Conservation (phyloP, 177 flowering plant genomes). For the Vitis hybrid region DNA sequence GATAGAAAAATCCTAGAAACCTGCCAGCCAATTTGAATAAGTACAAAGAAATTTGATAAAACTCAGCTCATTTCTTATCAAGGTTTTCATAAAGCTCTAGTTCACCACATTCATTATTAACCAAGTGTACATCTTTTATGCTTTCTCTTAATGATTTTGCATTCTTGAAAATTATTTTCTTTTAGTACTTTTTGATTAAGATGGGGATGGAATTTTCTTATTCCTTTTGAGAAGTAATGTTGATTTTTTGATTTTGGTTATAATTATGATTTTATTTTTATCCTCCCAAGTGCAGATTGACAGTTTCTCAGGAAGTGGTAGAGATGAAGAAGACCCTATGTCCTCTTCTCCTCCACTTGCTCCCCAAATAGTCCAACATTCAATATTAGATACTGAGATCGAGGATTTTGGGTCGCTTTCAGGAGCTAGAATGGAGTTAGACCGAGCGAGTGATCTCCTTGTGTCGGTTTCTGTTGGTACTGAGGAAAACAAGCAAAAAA, state of each 20-base stretch:
- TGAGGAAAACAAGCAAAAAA: slow-evolving; percentile 16
- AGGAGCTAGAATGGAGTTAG: background rate
- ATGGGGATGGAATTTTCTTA: too few relatives aligned
- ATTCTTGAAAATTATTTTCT: background rate
- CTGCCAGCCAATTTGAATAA: too few relatives aligned
- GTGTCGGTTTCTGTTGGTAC: slow-evolving; percentile 23
- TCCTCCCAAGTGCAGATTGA: background rate
- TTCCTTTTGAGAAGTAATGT: too few relatives aligned
- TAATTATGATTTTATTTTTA: background rate
- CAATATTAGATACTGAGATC: background rate
- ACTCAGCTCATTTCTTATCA: too few relatives aligned
- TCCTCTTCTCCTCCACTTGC: background rate
- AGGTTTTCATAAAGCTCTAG: too few relatives aligned
- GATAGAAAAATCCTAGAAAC: too few relatives aligned
- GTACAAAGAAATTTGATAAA: too few relatives aligned
- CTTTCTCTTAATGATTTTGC: background rate
- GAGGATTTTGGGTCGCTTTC: slow-evolving; percentile 3
- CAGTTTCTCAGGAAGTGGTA: background rate
- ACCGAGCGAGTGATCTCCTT: slow-evolving; percentile 36
- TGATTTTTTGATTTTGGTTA: too few relatives aligned
- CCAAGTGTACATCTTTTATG: too few relatives aligned
- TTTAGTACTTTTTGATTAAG: too few relatives aligned
- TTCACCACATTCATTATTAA: too few relatives aligned
- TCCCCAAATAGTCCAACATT: background rate
- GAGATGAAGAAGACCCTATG: background rate